A percentile compares a stretch with the other conserved stretches of the same genome.
Evolutionary conservation across 495 filamentous ascomycete genomes (phyloP).

Genomic region (Penicillium desertorum): DNA sequence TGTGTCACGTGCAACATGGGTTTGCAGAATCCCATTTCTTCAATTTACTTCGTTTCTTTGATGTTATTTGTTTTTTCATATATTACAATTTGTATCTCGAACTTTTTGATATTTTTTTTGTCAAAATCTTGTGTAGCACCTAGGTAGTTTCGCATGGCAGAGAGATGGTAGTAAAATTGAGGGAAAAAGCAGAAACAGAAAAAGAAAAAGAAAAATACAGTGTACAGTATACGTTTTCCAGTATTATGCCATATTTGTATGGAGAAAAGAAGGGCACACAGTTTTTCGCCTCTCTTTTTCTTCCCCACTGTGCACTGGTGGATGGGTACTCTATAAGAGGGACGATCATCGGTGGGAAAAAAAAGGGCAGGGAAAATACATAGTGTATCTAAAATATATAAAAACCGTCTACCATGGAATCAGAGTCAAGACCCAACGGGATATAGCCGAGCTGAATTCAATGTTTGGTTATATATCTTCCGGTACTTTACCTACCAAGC

Average conservation of each 20-base stretch:
- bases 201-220: constrained; percentile 12
- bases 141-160: not conserved
- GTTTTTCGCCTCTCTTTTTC: constrained; percentile 20
- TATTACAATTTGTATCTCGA: not conserved
- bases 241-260: constrained; percentile 7
- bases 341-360: constrained; percentile 34
- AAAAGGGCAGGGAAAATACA: constrained; percentile 3
- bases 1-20: constrained; percentile 49
- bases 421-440: constrained; percentile 18
- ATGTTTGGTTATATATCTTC: not conserved
- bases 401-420: constrained; percentile 13
- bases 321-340: constrained; percentile 23
- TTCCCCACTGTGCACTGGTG: constrained; percentile 26
- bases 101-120: not conserved
- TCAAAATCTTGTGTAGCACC: not conserved
- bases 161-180: not conserved
- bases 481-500: not conserved
- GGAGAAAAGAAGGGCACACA: constrained; percentile 17
- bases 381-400: not conserved
- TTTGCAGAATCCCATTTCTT: constrained; percentile 24
- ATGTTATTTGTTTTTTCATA: constrained; percentile 1
- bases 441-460: constrained; percentile 21
- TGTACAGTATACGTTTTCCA: constrained; percentile 12
- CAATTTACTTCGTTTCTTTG: not conserved
- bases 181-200: not conserved